Conservation (phyloP, 768 basidiomycete species). For the Leccinum uliginosum region DNA sequence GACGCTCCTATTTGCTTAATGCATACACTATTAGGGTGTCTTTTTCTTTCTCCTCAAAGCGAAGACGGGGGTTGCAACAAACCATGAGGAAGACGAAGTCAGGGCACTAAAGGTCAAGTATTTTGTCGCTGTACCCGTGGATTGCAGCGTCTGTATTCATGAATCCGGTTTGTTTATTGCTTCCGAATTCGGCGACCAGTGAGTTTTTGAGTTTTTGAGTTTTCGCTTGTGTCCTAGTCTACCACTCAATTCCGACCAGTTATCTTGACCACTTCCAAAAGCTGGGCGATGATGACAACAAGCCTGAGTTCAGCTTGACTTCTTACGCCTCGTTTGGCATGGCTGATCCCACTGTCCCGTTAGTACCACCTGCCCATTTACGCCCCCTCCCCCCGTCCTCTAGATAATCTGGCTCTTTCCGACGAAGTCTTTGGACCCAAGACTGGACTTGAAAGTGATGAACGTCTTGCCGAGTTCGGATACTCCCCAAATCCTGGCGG, state of each 20-base stretch:
- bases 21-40: conserved; percentile 62
- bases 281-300: conserved; percentile 94
- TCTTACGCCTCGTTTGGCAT: conserved; percentile 84
- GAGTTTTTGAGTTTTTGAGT: conserved; percentile 61
- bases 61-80: conserved; percentile 99
- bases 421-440: conserved; percentile 91
- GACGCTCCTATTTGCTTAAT: conserved; percentile 7
- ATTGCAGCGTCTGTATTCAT: conserved; percentile 89
- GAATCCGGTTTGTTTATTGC: conserved; percentile 98
- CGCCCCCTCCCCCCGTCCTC: conserved; percentile 53
- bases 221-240: conserved; percentile 1
- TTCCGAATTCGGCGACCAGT: conserved; percentile 98
- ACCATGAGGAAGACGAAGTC: conserved; percentile 97
- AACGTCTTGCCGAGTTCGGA: conserved; percentile 90
- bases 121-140: conserved; percentile 97
- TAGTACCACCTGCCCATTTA: conserved; percentile 75
- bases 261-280: conserved; percentile 97
- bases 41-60: conserved; percentile 98
- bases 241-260: conserved; percentile 38
- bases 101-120: conserved; percentile 93
- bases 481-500: conserved; percentile 92
- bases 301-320: conserved; percentile 86
- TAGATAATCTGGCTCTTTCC: conserved; percentile 87
- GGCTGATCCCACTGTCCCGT: conserved; percentile 56
- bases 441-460: conserved; percentile 87